These are phyloP conservation scores for Pelargonium nanum DNA, from an alignment of 345 rosid genomes.

Conservation along the genomic window DNA sequence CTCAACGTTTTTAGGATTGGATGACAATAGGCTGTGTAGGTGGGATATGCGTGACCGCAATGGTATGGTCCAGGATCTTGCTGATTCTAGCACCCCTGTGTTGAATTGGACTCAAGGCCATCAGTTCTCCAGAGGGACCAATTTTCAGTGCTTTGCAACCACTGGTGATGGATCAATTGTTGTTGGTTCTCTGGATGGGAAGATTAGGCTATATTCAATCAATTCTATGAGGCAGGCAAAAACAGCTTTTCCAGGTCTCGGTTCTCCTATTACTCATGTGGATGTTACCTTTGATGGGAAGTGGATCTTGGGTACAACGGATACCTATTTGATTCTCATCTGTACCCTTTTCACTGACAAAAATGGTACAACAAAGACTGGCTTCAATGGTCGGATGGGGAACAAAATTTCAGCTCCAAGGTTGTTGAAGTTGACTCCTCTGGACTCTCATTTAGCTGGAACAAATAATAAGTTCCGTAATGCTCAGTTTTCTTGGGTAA, in stretches of 20 bases:
- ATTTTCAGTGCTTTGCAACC: slow-evolving; percentile 94
- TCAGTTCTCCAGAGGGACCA: slow-evolving; percentile 97
- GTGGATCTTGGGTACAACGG: slow-evolving; percentile 97
- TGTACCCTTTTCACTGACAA: slow-evolving; percentile 83
- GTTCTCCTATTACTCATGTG: slow-evolving; percentile 88
- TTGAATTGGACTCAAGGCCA: slow-evolving; percentile 93
- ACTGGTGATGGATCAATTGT: slow-evolving; percentile 98
- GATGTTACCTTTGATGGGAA: slow-evolving; percentile 97
- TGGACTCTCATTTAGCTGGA: slow-evolving; percentile 89
- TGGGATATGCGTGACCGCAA: slow-evolving; percentile 98
- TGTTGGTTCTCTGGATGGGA: slow-evolving; percentile 95
- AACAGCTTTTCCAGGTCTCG: slow-evolving; percentile 98
- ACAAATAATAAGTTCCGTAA: slow-evolving; percentile 68
- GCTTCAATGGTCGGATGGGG: slow-evolving; percentile 96
- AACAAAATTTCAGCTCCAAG: slow-evolving; percentile 94
- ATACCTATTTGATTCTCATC: slow-evolving; percentile 79
- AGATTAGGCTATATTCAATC: slow-evolving; percentile 79
- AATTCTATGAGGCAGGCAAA: slow-evolving; percentile 94
- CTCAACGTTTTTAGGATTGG: slow-evolving; percentile 86
- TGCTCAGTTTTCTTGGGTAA: slow-evolving; percentile 97
- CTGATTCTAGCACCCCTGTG: slow-evolving; percentile 51
- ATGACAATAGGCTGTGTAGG: slow-evolving; percentile 89
- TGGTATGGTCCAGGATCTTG: slow-evolving; percentile 88
- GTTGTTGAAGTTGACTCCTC: slow-evolving; percentile 72
- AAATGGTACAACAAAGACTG: slow-evolving; percentile 80